Evolutionary conservation across 2,329 filamentous ascomycete genomes (phyloP).

Genomic region (Fusarium liriodendri): DNA sequence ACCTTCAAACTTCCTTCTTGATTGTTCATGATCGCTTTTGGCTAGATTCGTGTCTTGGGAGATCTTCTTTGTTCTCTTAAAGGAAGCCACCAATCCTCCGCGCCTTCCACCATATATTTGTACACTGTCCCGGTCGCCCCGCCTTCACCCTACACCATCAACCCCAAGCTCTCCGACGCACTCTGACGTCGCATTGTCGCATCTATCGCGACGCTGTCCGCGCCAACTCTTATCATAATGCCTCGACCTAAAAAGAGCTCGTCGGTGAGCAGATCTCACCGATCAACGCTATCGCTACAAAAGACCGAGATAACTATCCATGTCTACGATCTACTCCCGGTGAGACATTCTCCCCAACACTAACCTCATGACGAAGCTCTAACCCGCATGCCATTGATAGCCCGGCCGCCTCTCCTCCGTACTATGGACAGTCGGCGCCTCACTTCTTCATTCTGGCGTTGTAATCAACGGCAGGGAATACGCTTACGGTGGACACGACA

Average conservation of each 20-base stretch:
- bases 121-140: not conserved
- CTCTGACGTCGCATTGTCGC: conserved; percentile 39
- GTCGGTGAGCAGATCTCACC: conserved; percentile 57
- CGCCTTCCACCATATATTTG: not conserved
- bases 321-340: conserved; percentile 81
- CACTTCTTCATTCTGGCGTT: conserved; percentile 84
- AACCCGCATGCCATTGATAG: conserved; percentile 52
- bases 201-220: conserved; percentile 36
- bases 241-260: conserved; percentile 44
- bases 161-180: conserved; percentile 31
- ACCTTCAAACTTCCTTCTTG: conserved; percentile 10
- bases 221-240: conserved; percentile 34
- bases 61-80: conserved; percentile 4
- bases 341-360: conserved; percentile 50
- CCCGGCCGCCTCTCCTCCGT: conserved; percentile 80
- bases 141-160: conserved; percentile 18
- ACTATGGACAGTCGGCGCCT: conserved; percentile 82
- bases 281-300: conserved; percentile 75
- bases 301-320: conserved; percentile 82
- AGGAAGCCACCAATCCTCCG: not conserved
- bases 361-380: conserved; percentile 19
- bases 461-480: conserved; percentile 86
- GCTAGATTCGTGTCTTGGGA: not conserved
- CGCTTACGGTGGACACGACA: conserved; percentile 85
- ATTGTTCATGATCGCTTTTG: conserved; percentile 16